Conservation (phyloP, 495 filamentous ascomycete species). For the Aspergillus taichungensis region DNA sequence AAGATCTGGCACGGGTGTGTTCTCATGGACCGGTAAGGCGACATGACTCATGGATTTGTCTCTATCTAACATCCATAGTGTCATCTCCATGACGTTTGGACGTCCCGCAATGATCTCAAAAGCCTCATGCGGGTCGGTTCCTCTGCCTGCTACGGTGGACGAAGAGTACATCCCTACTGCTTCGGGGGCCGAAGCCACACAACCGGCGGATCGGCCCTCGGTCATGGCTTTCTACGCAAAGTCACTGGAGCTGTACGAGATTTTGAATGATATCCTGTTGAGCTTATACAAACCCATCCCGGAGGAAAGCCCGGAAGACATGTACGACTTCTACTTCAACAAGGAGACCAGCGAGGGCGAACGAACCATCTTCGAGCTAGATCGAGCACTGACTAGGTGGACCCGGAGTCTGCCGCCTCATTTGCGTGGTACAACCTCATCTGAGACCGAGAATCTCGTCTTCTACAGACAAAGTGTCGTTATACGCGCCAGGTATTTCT, state of each 20-base stretch:
- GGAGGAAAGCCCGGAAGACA: conserved; percentile 21
- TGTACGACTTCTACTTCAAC: conserved; percentile 26
- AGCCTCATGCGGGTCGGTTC: conserved; percentile 23
- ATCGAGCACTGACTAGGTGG: conserved; percentile 26
- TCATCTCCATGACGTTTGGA: conserved; percentile 38
- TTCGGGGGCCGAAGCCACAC: conserved; percentile 10
- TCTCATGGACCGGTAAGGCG: conserved; percentile 31
- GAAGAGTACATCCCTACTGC: conserved; percentile 26
- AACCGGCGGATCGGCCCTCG: conserved; percentile 21
- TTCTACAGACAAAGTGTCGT: conserved; percentile 30
- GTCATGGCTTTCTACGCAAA: conserved; percentile 33
- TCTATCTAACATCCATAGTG: conserved; percentile 10
- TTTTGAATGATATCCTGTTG: conserved; percentile 32
- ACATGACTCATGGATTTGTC: neutral
- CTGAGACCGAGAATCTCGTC: conserved; percentile 8
- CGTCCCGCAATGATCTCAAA: conserved; percentile 35
- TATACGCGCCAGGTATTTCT: conserved; percentile 21
- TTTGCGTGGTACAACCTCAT: conserved; percentile 9
- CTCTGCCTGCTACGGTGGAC: conserved; percentile 27
- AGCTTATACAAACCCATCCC: conserved; percentile 22
- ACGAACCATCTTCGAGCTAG: conserved; percentile 28
- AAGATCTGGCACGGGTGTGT: conserved; percentile 38
- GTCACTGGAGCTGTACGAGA: conserved; percentile 31
- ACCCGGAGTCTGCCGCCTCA: conserved; percentile 22
- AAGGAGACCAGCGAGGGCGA: conserved; percentile 17